A percentile compares a stretch with the other conserved stretches of the same genome.
phyloP scores from a whole-genome alignment of 805 yeast species.

The Saturnispora diversa region DNA sequence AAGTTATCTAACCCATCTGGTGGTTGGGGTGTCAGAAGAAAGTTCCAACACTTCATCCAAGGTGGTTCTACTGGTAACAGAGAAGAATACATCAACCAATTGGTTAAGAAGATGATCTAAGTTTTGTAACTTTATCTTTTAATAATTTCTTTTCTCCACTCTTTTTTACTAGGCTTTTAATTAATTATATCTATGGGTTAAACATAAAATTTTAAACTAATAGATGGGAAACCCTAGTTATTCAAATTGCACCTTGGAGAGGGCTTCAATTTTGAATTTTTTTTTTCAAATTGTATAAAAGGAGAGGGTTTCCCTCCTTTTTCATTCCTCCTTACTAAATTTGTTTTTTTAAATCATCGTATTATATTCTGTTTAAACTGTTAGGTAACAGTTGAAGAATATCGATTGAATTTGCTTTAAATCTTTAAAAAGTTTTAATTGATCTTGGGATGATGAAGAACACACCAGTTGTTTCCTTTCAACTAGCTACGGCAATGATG shows the following conservation, averaged over 20 bases:
- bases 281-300: too few species aligned
- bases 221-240: too few species aligned
- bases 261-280: too few species aligned
- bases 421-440: too few species aligned
- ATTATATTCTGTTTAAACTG: too few species aligned
- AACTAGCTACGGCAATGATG: constrained; percentile 23
- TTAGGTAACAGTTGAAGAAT: too few species aligned
- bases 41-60: constrained; percentile 94
- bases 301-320: too few species aligned
- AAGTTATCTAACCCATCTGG: constrained; percentile 93
- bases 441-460: constrained; percentile 16
- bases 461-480: constrained; percentile 15
- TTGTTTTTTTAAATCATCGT: too few species aligned
- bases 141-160: constrained; percentile 7
- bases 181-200: not conserved
- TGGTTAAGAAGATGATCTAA: constrained; percentile 90
- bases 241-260: too few species aligned
- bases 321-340: too few species aligned
- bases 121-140: constrained; percentile 18
- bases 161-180: not conserved
- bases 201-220: too few species aligned
- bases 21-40: constrained; percentile 96
- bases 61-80: constrained; percentile 99
- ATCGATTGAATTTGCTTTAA: not conserved
- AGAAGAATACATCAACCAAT: constrained; percentile 90